Percentiles rank a stretch among this genome's conserved stretches.
phyloP scores from a whole-genome alignment of 2,329 filamentous ascomycete species.

The Neonectria neomacrospora region DNA sequence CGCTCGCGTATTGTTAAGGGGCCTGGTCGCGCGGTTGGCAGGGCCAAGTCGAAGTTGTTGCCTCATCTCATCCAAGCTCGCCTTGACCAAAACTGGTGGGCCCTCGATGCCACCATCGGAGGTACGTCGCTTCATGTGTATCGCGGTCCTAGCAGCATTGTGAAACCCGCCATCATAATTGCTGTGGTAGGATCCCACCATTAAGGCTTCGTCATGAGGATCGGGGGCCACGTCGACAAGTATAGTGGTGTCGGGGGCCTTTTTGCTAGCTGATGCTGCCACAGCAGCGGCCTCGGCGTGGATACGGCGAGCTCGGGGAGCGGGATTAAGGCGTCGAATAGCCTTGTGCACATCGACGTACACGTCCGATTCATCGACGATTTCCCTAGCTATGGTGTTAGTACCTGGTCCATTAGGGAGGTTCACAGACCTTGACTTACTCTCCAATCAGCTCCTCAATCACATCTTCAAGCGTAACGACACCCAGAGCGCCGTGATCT shows the following conservation, averaged over 20 bases:
- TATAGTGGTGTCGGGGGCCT: conserved; percentile 44
- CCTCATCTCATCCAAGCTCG: conserved; percentile 71
- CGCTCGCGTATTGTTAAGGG: conserved; percentile 67
- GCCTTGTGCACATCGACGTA: conserved; percentile 99
- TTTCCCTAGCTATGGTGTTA: conserved; percentile 72
- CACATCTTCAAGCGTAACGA: conserved; percentile 96
- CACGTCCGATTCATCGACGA: conserved; percentile 98
- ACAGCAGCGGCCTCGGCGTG: conserved; percentile 50
- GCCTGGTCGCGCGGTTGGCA: conserved; percentile 73
- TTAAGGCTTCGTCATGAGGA: conserved; percentile 46
- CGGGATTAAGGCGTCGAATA: conserved; percentile 87
- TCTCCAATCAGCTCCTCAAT: conserved; percentile 99
- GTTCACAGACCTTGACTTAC: conserved; percentile 62
- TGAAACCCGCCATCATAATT: conserved; percentile 54
- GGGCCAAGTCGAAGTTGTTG: conserved; percentile 74
- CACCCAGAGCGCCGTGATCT: conserved; percentile 87
- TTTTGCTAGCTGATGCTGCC: conserved; percentile 47
- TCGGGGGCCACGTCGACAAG: conserved; percentile 57
- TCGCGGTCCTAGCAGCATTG: conserved; percentile 63
- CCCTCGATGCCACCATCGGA: conserved; percentile 65
- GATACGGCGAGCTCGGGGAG: conserved; percentile 76
- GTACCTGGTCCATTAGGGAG: not conserved
- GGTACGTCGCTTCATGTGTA: conserved; percentile 68
- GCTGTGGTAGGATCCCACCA: conserved; percentile 51
- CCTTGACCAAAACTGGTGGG: conserved; percentile 65